These are phyloP conservation scores for Symmetrospora coprosmae DNA, from an alignment of 768 basidiomycete genomes.

Conservation along the genomic window DNA sequence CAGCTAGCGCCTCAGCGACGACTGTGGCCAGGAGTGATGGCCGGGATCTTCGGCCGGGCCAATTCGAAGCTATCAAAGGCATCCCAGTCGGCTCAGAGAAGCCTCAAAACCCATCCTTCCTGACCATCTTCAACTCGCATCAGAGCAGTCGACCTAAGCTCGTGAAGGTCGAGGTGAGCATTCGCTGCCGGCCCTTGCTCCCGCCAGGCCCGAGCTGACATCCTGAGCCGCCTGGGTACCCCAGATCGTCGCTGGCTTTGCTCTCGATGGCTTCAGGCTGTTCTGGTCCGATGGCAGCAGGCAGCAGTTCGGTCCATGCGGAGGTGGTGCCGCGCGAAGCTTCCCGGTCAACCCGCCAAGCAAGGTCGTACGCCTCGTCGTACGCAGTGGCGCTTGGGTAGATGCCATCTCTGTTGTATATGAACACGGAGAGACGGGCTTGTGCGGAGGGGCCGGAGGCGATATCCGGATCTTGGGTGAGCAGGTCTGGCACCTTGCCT, in stretches of 20 bases:
- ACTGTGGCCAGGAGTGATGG: no score
- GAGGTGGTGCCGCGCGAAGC: not conserved
- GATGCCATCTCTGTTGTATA: slow-evolving; percentile 9
- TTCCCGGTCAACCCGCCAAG: slow-evolving; percentile 15
- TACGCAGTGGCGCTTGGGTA: slow-evolving; percentile 18
- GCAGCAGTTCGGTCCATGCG: slow-evolving; percentile 14
- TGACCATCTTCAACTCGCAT: slow-evolving; percentile 6
- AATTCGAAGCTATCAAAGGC: slow-evolving; percentile 16
- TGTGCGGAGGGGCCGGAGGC: slow-evolving; percentile 13
- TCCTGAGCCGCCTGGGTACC: no score
- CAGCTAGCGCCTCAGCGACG: no score
- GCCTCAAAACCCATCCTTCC: slow-evolving; percentile 5
- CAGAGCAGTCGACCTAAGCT: not conserved
- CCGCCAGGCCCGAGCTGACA: not conserved
- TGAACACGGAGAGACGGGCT: slow-evolving; percentile 11
- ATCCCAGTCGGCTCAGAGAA: slow-evolving; percentile 17
- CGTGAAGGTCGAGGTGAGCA: slow-evolving; percentile 3
- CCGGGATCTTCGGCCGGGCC: not conserved
- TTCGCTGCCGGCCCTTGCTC: no score
- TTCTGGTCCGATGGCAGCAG: slow-evolving; percentile 11
- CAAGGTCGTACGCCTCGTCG: slow-evolving; percentile 3
- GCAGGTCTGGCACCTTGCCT: not conserved
- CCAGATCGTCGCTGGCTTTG: slow-evolving; percentile 2
- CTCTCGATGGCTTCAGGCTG: slow-evolving; percentile 18
- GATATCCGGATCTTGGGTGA: slow-evolving; percentile 9